Conservation (phyloP, 805 yeast genomes). For the Starmerella floris region DNA sequence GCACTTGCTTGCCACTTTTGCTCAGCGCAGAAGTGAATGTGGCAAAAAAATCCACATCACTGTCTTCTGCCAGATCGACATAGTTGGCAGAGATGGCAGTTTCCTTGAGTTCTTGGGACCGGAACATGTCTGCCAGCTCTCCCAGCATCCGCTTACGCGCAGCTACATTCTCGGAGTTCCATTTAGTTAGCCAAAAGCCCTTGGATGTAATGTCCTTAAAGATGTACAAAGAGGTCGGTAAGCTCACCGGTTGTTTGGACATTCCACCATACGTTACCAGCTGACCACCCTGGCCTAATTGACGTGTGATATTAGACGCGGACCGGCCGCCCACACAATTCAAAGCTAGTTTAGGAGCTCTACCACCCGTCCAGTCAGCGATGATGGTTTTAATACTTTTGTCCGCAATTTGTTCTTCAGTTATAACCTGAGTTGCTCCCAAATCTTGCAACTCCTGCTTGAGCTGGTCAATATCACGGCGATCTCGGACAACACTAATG, state of each 20-base stretch:
- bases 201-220: slow-evolving; percentile 74
- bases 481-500: slow-evolving; percentile 73
- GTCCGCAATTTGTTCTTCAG: slow-evolving; percentile 71
- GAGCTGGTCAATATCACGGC: slow-evolving; percentile 59
- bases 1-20: slow-evolving; percentile 21
- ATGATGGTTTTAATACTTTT: slow-evolving; percentile 51
- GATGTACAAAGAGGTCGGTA: slow-evolving; percentile 79
- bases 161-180: slow-evolving; percentile 46
- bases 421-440: slow-evolving; percentile 83
- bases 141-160: slow-evolving; percentile 43
- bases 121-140: slow-evolving; percentile 44
- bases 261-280: slow-evolving; percentile 93
- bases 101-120: slow-evolving; percentile 40
- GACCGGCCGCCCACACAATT: slow-evolving; percentile 92
- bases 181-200: slow-evolving; percentile 73
- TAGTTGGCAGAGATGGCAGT: slow-evolving; percentile 34
- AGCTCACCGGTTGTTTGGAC: slow-evolving; percentile 88
- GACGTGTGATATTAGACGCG: slow-evolving; percentile 69
- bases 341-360: slow-evolving; percentile 60
- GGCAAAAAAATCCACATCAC: slow-evolving; percentile 32
- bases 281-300: slow-evolving; percentile 58
- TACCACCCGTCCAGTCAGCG: slow-evolving; percentile 29
- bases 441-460: slow-evolving; percentile 40
- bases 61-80: slow-evolving; percentile 26
- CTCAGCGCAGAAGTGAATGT: slow-evolving; percentile 35